Evolutionary conservation across 805 yeast genomes (phyloP), one percentile per base, ranked within the genome.

Genomic region (Teunomyces kruisii): DNA sequence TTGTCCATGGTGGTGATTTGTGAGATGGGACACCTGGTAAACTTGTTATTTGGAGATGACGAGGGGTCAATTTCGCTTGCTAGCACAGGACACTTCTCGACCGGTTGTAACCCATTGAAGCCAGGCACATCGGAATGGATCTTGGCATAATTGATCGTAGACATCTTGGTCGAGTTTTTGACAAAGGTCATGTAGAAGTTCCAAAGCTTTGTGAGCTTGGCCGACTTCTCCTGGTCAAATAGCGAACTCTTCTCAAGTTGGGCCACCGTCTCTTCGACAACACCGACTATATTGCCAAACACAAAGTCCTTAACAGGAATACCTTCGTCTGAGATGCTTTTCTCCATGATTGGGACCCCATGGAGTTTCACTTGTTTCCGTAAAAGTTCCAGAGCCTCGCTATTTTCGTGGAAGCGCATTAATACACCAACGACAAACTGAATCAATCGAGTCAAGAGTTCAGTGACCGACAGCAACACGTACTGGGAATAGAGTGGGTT

Each of bases 121-220:
- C 44, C 59, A 30, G 70, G 62, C 31, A 70, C 54, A 48, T 62
- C 51, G 17, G 63, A 54, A 52, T 67, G 67, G 44, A 62, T 56
- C 40, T 62, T 64, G n/a, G 67, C 68, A 41, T 67, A 63, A 43
- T 63, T 61, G 14, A 56, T 50, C 9, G 62, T 47, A 39, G 52
- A 60, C 50, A 63, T 49, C 45, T 58, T 65, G 39, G 51, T 59
- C 8, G 65, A 51, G 46, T 61, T 64, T 26, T 63, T 61, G 28
- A 68, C 56, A 44, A 71, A 63, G 1, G 72, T 67, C 45, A 64
- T 48, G 54, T 72, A 70, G 45, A 72, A 71, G 33, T 59, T 60
- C 76, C 76, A 72, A 40, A 65, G 54, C 48, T 65, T 68, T 24
- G 63, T 46, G 13, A 63, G 45, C 39, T 58, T 55, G 8, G 29